Evolutionary conservation across 108 stramenopile genomes (phyloP).

Genomic region (Heterococcus sp.): DNA sequence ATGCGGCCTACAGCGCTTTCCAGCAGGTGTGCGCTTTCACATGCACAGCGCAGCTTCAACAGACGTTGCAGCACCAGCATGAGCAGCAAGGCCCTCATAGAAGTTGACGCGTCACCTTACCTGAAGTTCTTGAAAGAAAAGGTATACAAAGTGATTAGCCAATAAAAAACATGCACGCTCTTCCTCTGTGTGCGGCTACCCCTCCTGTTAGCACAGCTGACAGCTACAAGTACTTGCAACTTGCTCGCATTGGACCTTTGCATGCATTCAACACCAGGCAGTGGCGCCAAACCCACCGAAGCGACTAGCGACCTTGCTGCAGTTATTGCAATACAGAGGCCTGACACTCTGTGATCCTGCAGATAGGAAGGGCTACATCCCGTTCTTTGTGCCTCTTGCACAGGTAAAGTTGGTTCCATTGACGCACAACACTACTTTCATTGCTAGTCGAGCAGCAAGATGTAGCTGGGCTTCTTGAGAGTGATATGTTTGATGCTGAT

Average conservation of each 20-base stretch:
- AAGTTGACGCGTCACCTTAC: neutral
- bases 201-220: neutral
- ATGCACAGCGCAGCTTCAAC: neutral
- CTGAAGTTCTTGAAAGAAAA: neutral
- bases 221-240: neutral
- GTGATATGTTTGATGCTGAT: too few relatives aligned
- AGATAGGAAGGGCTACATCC: conserved; percentile 19
- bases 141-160: neutral
- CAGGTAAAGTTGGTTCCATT: too few relatives aligned
- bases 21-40: neutral
- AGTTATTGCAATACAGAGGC: conserved; percentile 19
- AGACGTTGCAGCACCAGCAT: neutral
- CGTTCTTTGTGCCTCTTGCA: conserved; percentile 27
- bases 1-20: too few relatives aligned
- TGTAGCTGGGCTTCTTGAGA: too few relatives aligned
- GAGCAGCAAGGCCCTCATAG: neutral
- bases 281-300: conserved; percentile 13
- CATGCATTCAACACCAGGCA: neutral
- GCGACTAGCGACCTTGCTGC: conserved; percentile 17
- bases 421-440: too few relatives aligned
- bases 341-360: conserved; percentile 18
- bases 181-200: neutral
- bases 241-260: neutral
- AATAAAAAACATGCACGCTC: neutral
- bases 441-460: too few relatives aligned